A percentile compares a stretch with the other conserved stretches of the same genome.
phyloP scores from a whole-genome alignment of 371 early-diverging fungal genomes.

The Catenaria anguillulae region DNA sequence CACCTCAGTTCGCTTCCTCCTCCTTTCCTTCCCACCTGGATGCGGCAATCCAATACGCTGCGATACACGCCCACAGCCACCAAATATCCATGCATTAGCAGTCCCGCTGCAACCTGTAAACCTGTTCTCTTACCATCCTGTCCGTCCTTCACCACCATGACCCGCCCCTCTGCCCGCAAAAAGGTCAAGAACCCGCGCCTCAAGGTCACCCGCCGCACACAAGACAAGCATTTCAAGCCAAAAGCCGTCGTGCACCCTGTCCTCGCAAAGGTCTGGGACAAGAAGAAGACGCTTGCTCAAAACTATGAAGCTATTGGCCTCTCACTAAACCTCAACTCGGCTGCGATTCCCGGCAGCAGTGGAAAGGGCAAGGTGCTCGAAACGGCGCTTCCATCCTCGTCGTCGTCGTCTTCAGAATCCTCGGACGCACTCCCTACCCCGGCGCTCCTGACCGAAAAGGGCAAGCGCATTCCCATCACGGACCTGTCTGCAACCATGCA shows the following conservation, averaged over 20 bases:
- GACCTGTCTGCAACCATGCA: slow-evolving; percentile 21
- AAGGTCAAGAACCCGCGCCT: slow-evolving; percentile 1
- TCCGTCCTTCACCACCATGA: neutral
- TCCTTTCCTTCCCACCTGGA: too few species aligned
- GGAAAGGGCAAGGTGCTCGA: too few species aligned
- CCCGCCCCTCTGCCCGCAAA: slow-evolving; percentile 4
- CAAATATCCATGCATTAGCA: too few species aligned
- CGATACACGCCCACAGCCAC: too few species aligned
- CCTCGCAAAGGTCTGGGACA: slow-evolving; percentile 56
- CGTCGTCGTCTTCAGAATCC: slow-evolving; percentile 14
- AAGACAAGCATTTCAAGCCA: too few species aligned
- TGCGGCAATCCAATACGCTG: too few species aligned
- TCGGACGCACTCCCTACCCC: slow-evolving; percentile 14
- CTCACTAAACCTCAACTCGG: slow-evolving; percentile 56
- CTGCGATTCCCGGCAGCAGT: too few species aligned
- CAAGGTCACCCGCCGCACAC: slow-evolving; percentile 5
- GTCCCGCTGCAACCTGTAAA: too few species aligned
- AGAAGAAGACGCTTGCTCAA: slow-evolving; percentile 51
- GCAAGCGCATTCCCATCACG: slow-evolving; percentile 13
- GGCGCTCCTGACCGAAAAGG: slow-evolving; percentile 13
- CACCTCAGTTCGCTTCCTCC: too few species aligned
- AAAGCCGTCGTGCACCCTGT: slow-evolving; percentile 15
- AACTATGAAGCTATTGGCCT: slow-evolving; percentile 62
- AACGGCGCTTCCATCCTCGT: slow-evolving; percentile 38
- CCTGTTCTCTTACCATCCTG: too few species aligned